Evolutionary conservation across 148 eudicot species (phyloP), one percentile per base, ranked within the genome.

Genomic region (Bassia scoparia): DNA sequence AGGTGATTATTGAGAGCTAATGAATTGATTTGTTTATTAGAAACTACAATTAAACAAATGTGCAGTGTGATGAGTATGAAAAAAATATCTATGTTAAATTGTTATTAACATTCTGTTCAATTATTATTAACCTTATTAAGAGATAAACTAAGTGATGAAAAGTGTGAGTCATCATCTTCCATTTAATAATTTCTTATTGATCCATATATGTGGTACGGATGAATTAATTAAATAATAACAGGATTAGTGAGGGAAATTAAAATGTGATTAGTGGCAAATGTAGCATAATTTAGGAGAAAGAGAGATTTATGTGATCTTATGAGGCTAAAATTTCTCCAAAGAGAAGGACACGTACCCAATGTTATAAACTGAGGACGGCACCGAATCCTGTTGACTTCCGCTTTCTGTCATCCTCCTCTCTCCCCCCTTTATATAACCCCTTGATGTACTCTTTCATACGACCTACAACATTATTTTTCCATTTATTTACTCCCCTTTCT

Each of bases 301-400:
- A 77, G 55, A 50, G 68, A 66, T 34, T 31, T 10, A 37, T 55
- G 66, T 24, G 58, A 61, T 59, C 5, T 58, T 16, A n/a, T 53
- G 69, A 56, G 54, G 62, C 83, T 64, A 41, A 52, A 66, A 72
- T 79, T 78, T 77, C 77, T 78, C 79, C 81, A 76, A 76, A 71
- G 59, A 78, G 27, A 61, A 66, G 87, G 97, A 92, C 97, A 92
- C 97, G 97, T 92, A 27, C 85, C 88, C 76, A 37, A 37, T 53
- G 80, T 68, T 72, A 87, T 86, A 69, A 85, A 87, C 87, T 80
- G 80, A 74, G 92, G 97, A 85, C 97, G 97, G 98, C 88, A 88
- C 88, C 96, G 74, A 86, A 93, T 81, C 83, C 69, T 77, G 78
- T 89, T 93, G 92, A 89, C 92, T 86, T 83, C 80, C 65, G 16